These are phyloP conservation scores for Heliamphora exappendiculata DNA, from an alignment of 148 eudicot genomes.

Conservation along the genomic window DNA sequence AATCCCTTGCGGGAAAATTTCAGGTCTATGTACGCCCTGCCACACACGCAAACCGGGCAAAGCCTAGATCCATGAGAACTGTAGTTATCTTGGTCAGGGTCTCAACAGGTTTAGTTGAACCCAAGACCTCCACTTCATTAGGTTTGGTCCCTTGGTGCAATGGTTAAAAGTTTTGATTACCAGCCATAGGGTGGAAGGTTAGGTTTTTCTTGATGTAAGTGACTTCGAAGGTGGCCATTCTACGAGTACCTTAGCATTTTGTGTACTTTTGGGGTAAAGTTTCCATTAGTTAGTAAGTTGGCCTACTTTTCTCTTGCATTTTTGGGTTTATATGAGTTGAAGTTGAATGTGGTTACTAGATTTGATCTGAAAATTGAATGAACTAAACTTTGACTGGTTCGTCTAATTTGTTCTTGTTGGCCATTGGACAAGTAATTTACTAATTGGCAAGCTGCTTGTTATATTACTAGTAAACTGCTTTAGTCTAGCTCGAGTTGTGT, in stretches of 20 bases:
- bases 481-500: neutral
- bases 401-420: neutral
- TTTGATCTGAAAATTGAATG: no score
- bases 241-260: neutral
- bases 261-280: neutral
- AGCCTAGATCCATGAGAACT: no score
- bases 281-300: neutral
- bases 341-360: neutral
- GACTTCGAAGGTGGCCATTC: neutral
- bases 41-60: no score
- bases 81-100: no score
- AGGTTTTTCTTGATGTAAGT: neutral
- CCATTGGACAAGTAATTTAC: neutral
- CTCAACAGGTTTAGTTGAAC: no score
- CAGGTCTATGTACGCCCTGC: no score
- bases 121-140: no score
- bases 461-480: neutral
- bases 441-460: neutral
- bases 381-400: neutral
- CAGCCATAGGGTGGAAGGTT: neutral
- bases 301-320: neutral
- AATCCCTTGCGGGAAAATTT: no score
- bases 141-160: no score
- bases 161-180: neutral
- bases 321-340: neutral